phyloP scores from a whole-genome alignment of 768 basidiomycete genomes.

The Mycena galericulata region DNA sequence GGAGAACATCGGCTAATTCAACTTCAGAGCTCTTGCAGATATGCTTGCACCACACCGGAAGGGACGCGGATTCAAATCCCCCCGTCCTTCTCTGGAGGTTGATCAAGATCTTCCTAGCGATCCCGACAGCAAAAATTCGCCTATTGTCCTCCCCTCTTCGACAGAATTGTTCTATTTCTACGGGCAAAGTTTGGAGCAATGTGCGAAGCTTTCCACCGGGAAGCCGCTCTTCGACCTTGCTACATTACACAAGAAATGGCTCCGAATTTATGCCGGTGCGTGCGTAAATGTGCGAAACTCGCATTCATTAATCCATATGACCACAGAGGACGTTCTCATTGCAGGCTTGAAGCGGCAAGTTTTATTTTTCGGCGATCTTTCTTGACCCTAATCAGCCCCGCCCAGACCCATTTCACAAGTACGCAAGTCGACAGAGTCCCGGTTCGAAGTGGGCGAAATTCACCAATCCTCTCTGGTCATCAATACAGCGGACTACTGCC shows the following conservation, averaged over 20 bases:
- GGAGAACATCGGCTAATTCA: background rate
- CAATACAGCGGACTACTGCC: constrained; percentile 98
- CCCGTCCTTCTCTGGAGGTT: constrained; percentile 77
- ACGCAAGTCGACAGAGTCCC: constrained; percentile 83
- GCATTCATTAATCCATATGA: constrained; percentile 16
- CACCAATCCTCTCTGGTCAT: constrained; percentile 89
- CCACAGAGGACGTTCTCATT: constrained; percentile 86
- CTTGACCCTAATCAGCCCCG: background rate
- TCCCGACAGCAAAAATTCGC: constrained; percentile 57
- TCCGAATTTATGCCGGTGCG: constrained; percentile 91
- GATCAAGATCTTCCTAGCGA: constrained; percentile 53
- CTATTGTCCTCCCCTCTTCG: constrained; percentile 85
- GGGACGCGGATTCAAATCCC: constrained; percentile 49
- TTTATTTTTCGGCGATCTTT: background rate
- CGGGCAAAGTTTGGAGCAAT: constrained; percentile 93
- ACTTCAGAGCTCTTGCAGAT: constrained; percentile 81
- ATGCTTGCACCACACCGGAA: constrained; percentile 89
- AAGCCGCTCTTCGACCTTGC: constrained; percentile 86
- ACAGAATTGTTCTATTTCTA: constrained; percentile 99
- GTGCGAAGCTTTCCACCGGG: constrained; percentile 89
- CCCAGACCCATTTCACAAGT: constrained; percentile 54
- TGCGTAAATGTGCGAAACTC: constrained; percentile 12
- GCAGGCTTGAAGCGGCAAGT: constrained; percentile 77
- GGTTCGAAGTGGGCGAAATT: constrained; percentile 81
- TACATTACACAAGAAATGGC: constrained; percentile 91